phyloP scores from a whole-genome alignment of 257 asterid genomes.

The Nyctanthes arbortristis region DNA sequence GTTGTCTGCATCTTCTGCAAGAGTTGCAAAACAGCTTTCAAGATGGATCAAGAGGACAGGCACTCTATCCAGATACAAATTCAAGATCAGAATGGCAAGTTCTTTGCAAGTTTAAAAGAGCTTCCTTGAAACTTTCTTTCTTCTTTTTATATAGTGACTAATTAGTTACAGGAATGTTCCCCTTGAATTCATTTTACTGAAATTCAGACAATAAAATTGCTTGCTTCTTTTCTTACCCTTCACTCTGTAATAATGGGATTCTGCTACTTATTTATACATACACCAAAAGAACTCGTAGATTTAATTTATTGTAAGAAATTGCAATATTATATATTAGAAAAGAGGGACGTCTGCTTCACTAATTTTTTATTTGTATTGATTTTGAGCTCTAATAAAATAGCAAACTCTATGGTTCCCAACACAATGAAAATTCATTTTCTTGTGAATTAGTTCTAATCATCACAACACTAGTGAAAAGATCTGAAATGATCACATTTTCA shows the following conservation, averaged over 20 bases:
- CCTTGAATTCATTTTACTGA: slow-evolving; percentile 6
- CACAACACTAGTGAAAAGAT: not conserved
- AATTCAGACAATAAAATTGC: slow-evolving; percentile 14
- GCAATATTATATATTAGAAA: not conserved
- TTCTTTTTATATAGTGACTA: not conserved
- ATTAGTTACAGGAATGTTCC: not conserved
- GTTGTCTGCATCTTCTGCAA: slow-evolving; percentile 42
- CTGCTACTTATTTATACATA: not conserved
- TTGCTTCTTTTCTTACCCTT: not conserved
- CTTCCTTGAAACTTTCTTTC: slow-evolving; percentile 34
- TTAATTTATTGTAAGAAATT: not conserved
- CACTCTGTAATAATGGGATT: not conserved
- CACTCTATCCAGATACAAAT: slow-evolving; percentile 26
- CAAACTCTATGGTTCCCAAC: not conserved
- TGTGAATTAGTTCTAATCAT: not conserved
- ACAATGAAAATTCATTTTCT: not conserved
- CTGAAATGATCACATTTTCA: too few species aligned
- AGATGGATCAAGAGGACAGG: slow-evolving; percentile 24
- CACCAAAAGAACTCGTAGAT: not conserved
- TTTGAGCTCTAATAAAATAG: too few species aligned
- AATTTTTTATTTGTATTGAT: not conserved
- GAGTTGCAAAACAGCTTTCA: slow-evolving; percentile 37
- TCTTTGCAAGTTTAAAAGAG: slow-evolving; percentile 19
- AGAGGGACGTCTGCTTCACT: not conserved
- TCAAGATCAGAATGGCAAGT: slow-evolving; percentile 26